These are phyloP conservation scores for Lonicera japonica DNA, from an alignment of 129 eudicot genomes.

Conservation along the genomic window DNA sequence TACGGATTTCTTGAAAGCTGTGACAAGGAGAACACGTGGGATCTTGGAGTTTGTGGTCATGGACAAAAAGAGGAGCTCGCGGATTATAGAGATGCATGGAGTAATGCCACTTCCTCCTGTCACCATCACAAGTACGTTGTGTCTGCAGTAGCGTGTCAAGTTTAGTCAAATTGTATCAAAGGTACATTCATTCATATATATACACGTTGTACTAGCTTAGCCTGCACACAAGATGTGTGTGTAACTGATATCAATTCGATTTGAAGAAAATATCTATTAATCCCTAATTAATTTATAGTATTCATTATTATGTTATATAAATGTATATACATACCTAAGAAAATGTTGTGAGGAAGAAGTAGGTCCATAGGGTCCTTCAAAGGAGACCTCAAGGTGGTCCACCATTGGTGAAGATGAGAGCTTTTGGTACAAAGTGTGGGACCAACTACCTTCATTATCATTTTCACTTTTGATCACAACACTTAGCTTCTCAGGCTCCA, in stretches of 20 bases:
- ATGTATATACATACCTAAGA: conserved; percentile 28
- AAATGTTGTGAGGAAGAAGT: conserved; percentile 25
- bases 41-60: conserved; percentile 14
- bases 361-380: conserved; percentile 78
- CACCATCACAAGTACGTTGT: conserved; percentile 55
- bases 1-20: conserved; percentile 40
- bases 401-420: conserved; percentile 33
- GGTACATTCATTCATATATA: not conserved
- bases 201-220: too few relatives aligned
- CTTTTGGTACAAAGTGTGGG: conserved; percentile 34
- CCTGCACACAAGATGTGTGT: too few relatives aligned
- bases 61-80: conserved; percentile 43
- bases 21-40: conserved; percentile 33
- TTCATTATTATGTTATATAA: too few relatives aligned
- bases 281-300: too few relatives aligned
- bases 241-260: too few relatives aligned
- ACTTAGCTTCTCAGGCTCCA: conserved; percentile 59
- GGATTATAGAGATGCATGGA: conserved; percentile 54
- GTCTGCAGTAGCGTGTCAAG: conserved; percentile 21
- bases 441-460: conserved; percentile 48
- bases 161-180: not conserved
- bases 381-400: conserved; percentile 41
- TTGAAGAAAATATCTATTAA: too few relatives aligned
- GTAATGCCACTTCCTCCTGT: conserved; percentile 78
- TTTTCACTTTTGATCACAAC: conserved; percentile 39